Evolutionary conservation across 1,284 basidiomycete species (phyloP), one percentile per base, ranked within the genome.

Genomic region (Melampsora medusae): DNA sequence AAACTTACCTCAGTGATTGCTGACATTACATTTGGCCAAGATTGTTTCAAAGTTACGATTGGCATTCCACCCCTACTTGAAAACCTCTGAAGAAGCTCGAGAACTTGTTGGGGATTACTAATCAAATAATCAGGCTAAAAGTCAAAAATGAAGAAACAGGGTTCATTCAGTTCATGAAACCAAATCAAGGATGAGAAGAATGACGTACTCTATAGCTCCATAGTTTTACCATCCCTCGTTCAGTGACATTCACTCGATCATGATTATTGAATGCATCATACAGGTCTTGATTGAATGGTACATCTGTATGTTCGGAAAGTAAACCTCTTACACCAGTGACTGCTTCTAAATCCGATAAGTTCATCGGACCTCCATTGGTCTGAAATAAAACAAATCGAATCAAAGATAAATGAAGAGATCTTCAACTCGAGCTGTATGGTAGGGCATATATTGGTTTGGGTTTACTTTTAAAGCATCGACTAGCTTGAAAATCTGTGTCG

Each of bases 401-500:
- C n/a, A 3, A 9, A 56, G n/a, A n/a, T n/a, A n/a, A n/a, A n/a
- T n/a, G n/a, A n/a, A n/a, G n/a, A n/a, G n/a, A n/a, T n/a, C n/a
- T n/a, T n/a, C n/a, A n/a, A n/a, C n/a, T n/a, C n/a, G n/a, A n/a
- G n/a, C n/a, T n/a, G n/a, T n/a, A n/a, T n/a, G n/a, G n/a, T n/a
- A n/a, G n/a, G n/a, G n/a, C n/a, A n/a, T n/a, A n/a, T n/a, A n/a
- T n/a, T n/a, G n/a, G 22, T 9, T 28, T 56, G 53, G 38, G 7
- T 31, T 60, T 16, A 74, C 72, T 59, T 67, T 74, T n/a, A 74
- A 53, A 19, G 65, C 53, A 59, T 74, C 72, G 22, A 74, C 53
- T n/a, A 74, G 25, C 35, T 67, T 74, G 64, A 74, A 74, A 14
- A 74, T 31, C 61, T 74, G 72, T n/a, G 72, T 74, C 19, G 72